A percentile compares a stretch with the other conserved stretches of the same genome.
Evolutionary conservation across 1,139 yeast species (phyloP).

Genomic region (Kodamaea fungicola): DNA sequence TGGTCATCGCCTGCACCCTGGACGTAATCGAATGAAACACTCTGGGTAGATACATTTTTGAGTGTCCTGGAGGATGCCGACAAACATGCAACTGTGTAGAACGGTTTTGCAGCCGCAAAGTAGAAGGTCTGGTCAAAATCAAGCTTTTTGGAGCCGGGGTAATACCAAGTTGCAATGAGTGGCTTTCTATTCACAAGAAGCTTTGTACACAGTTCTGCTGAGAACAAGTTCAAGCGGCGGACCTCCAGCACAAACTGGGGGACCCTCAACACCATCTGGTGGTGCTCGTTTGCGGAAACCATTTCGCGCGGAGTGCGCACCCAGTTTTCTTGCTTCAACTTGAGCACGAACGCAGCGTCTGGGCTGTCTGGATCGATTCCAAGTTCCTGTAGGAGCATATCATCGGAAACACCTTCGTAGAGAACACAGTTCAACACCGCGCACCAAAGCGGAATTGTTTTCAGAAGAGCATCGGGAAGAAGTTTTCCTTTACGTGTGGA

Average conservation of each 20-base stretch:
- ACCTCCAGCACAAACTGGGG: slow-evolving; percentile 50
- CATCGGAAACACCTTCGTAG: slow-evolving; percentile 26
- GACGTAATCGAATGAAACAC: slow-evolving; percentile 47
- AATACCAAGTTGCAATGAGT: slow-evolving; percentile 67
- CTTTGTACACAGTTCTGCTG: slow-evolving; percentile 25
- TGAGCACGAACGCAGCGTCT: slow-evolving; percentile 11
- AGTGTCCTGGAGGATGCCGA: slow-evolving; percentile 57
- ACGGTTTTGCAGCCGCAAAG: slow-evolving; percentile 6
- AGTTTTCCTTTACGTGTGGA: slow-evolving; percentile 80
- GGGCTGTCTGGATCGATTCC: slow-evolving; percentile 5
- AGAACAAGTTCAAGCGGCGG: slow-evolving; percentile 32
- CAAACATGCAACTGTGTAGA: slow-evolving; percentile 40
- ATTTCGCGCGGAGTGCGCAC: slow-evolving; percentile 50
- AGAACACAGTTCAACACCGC: slow-evolving; percentile 64
- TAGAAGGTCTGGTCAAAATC: slow-evolving; percentile 1
- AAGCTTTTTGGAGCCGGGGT: slow-evolving; percentile 48
- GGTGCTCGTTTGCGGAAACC: slow-evolving; percentile 58
- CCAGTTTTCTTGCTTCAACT: slow-evolving; percentile 19
- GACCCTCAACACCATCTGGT: slow-evolving; percentile 47
- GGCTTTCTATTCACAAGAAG: slow-evolving; percentile 39
- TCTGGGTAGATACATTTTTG: slow-evolving; percentile 5
- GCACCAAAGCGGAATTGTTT: slow-evolving; percentile 90
- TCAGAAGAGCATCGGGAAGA: slow-evolving; percentile 83
- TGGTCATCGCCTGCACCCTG: slow-evolving; percentile 96
- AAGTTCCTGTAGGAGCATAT: slow-evolving; percentile 8